These are phyloP conservation scores for Tephrocybe sp. DNA, from an alignment of 768 basidiomycete species.

Conservation along the genomic window DNA sequence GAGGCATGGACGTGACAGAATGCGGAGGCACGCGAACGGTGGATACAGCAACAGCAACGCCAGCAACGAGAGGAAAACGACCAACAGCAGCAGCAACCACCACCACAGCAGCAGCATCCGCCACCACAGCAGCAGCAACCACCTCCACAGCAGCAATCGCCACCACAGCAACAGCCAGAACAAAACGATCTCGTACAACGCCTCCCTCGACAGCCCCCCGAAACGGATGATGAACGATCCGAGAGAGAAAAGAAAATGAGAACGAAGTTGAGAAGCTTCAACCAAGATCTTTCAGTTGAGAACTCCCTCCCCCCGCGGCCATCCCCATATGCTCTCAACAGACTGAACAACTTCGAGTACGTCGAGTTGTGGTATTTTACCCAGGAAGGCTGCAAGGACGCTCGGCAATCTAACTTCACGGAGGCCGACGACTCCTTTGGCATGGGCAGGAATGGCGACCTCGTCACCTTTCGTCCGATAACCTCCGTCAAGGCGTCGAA, in stretches of 20 bases:
- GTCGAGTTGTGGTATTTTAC: conserved; percentile 15
- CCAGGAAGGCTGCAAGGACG: conserved; percentile 7
- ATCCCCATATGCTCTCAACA: conserved; percentile 10
- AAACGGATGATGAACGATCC: too few species aligned
- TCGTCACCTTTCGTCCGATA: conserved; percentile 8
- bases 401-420: background rate
- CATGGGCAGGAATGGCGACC: conserved; percentile 6
- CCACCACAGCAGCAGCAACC: background rate
- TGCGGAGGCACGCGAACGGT: background rate
- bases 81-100: background rate
- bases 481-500: conserved; percentile 18
- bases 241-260: too few species aligned
- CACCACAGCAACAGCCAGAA: background rate
- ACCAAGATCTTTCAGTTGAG: background rate
- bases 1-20: conserved; percentile 1
- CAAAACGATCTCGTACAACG: too few species aligned
- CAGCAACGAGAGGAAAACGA: background rate
- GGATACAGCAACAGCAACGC: background rate
- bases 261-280: too few species aligned
- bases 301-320: conserved; percentile 3
- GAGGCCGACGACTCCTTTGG: conserved; percentile 13
- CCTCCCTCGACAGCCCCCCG: too few species aligned
- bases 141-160: background rate
- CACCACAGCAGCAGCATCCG: background rate
- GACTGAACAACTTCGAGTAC: conserved; percentile 15